These are phyloP conservation scores for Jamesozyma gamospora DNA, from an alignment of 805 yeast species.

Conservation along the genomic window DNA sequence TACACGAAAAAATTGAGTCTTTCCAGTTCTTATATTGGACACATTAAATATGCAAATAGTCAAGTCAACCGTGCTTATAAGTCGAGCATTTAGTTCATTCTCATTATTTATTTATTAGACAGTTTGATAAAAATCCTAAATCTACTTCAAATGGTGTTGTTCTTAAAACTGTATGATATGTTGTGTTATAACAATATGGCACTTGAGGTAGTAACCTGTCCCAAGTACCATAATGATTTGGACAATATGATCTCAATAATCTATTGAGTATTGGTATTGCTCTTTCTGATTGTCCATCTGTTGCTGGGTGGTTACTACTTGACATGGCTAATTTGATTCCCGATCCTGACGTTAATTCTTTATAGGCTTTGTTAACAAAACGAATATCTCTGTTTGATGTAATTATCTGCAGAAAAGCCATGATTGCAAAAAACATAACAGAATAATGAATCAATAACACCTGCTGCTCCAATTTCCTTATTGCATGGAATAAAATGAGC, in stretches of 20 bases:
- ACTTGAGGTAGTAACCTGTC: slow-evolving; percentile 3
- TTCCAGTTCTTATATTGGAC: too few relatives aligned
- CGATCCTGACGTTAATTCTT: slow-evolving; percentile 1
- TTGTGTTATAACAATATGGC: slow-evolving; percentile 6
- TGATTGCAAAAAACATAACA: slow-evolving; percentile 9
- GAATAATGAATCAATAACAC: slow-evolving; percentile 8
- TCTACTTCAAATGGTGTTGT: slow-evolving; percentile 6
- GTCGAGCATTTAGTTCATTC: not conserved
- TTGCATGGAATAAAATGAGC: slow-evolving; percentile 8
- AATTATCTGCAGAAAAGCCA: slow-evolving; percentile 7
- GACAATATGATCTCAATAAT: not conserved
- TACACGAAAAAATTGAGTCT: too few relatives aligned
- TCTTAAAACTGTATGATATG: not conserved
- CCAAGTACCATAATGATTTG: slow-evolving; percentile 2
- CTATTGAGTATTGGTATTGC: not conserved
- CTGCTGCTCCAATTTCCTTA: slow-evolving; percentile 7
- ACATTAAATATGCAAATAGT: too few relatives aligned
- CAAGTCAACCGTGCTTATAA: not conserved
- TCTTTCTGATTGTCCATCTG: slow-evolving; percentile 6
- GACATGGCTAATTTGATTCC: slow-evolving; percentile 3
- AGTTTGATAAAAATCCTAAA: slow-evolving; percentile 7
- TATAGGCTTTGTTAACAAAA: slow-evolving; percentile 1
- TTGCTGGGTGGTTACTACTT: slow-evolving; percentile 1
- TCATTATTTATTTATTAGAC: slow-evolving; percentile 1
- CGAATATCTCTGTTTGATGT: slow-evolving; percentile 5